Base-by-base conservation (phyloP, 116 monocot species). In the Posidonia oceanica region DNA sequence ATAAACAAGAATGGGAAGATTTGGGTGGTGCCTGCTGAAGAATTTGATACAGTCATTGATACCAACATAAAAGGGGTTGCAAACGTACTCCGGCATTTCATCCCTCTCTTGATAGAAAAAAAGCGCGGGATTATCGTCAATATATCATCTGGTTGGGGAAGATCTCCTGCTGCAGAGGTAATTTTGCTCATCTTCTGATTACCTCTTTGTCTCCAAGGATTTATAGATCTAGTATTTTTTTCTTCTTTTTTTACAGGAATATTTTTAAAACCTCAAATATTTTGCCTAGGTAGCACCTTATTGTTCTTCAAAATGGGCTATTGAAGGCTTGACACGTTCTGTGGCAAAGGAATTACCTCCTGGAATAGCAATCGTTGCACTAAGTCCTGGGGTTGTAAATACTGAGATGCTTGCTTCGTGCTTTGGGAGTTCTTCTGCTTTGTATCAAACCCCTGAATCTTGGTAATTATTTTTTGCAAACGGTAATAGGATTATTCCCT, bases 231-330 rank as follows among this genome's bases (percentile, higher is more conserved):
- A 10, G 48, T 7, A 48, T 48, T 48, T 48, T 2, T 10, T 48
- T 48, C 48, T 10, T 10, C 8, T 1, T 48, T 29, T 48, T 48
- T 8, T 48, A 10, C 5, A 12, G 48, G 48, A 48, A 48, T 48
- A 48, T 48, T 5, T 48, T 48, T 48, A 48, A 12, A 12, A 4
- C 37, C 18, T 64, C 0, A 70, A 42, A 36, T 51, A 1, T 23
- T 60, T 71, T 48, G 15, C 14, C 22, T 78, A 97, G 97, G 97
- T 97, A 14, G 88, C 97, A 56, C 88, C 97, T 5, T 97, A 92
- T 66, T 91, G 92, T 80, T 87, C 97, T 76, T 83, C 97, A 69
- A 97, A 97, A 76, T 97, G 92, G 92, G 97, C 97, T 29, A 79
- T 97, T 69, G 97, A 97, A 75, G 97, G 97, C 23, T 64, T 97